Base-by-base conservation (phyloP, 345 rosid species). In the Gossypium herbaceum region DNA sequence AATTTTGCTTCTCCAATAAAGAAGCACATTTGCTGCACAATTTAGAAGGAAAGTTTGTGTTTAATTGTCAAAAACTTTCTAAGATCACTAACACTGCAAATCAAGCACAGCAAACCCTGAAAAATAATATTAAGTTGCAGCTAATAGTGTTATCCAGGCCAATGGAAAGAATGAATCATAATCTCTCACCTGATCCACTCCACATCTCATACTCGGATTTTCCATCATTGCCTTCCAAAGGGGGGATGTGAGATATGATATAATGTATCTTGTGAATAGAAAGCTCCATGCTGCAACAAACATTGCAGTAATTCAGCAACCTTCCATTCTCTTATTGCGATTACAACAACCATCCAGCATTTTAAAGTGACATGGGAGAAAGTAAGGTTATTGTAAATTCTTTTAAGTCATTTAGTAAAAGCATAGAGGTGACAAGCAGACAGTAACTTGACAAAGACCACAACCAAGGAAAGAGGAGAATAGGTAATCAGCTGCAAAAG, bases 131-230 rank as follows among this genome's bases (percentile, higher is more conserved):
- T 34, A 34, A 34, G 7, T 34, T 34, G 41, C 7, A 34, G 43
- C 43, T 63, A 27, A n/a, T 47, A 27, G 45, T 8, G 10, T 39
- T 19, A 73, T 60, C 58, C 47, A 47, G 45, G 29, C 15, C 25
- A 25, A 47, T 16, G 12, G 25, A 43, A 24, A 27, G 16, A 63
- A 63, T 24, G 27, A 47, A 44, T 25, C 44, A 54, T 41, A 2
- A 16, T 65, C 24, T 47, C 29, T 88, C 77, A 94, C 98, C 98
- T 88, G 85, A 84, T 25, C 83, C 85, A 82, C 95, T 86, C 98
- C 98, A 94, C 91, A 91, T 89, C 82, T 87, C 93, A 70, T 68
- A 16, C 22, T 84, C 73, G 62, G 90, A 79, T 41, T 78, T 82
- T 68, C 79, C 88, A 60, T 80, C 81, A 58, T 50, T 76, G 72